phyloP scores from a whole-genome alignment of 2,329 filamentous ascomycete genomes.

The Metarhizium humberi region DNA sequence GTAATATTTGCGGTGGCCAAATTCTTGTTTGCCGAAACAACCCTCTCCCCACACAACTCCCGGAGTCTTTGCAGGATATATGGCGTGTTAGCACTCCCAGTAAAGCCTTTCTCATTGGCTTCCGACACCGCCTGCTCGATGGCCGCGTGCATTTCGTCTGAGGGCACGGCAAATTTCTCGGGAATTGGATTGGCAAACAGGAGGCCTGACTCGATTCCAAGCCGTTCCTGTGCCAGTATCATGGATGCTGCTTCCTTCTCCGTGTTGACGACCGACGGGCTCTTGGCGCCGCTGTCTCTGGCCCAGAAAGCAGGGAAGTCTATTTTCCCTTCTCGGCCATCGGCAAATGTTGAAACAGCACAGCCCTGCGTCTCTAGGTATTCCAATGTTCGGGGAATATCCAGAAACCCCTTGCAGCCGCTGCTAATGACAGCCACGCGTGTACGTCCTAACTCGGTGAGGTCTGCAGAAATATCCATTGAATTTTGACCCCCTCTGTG shows the following conservation, averaged over 20 bases:
- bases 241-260: slow-evolving; percentile 85
- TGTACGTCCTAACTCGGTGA: slow-evolving; percentile 87
- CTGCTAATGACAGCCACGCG: slow-evolving; percentile 81
- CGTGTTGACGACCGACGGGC: slow-evolving; percentile 63
- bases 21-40: slow-evolving; percentile 64
- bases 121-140: slow-evolving; percentile 61
- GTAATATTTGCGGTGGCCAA: slow-evolving; percentile 45
- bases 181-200: slow-evolving; percentile 87
- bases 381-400: slow-evolving; percentile 84
- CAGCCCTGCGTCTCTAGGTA: slow-evolving; percentile 64
- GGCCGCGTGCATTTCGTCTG: slow-evolving; percentile 57
- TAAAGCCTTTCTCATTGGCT: slow-evolving; percentile 53
- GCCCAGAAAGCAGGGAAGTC: slow-evolving; percentile 94
- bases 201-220: slow-evolving; percentile 69
- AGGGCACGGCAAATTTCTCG: slow-evolving; percentile 57
- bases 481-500: slow-evolving; percentile 79
- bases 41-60: slow-evolving; percentile 63
- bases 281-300: slow-evolving; percentile 72
- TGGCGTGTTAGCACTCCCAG: slow-evolving; percentile 73
- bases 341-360: slow-evolving; percentile 80
- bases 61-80: slow-evolving; percentile 73
- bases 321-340: slow-evolving; percentile 61
- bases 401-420: slow-evolving; percentile 93
- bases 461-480: slow-evolving; percentile 90
- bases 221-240: slow-evolving; percentile 64